Base-by-base conservation (phyloP, 2,329 filamentous ascomycete species). In the Metarhizium album region DNA sequence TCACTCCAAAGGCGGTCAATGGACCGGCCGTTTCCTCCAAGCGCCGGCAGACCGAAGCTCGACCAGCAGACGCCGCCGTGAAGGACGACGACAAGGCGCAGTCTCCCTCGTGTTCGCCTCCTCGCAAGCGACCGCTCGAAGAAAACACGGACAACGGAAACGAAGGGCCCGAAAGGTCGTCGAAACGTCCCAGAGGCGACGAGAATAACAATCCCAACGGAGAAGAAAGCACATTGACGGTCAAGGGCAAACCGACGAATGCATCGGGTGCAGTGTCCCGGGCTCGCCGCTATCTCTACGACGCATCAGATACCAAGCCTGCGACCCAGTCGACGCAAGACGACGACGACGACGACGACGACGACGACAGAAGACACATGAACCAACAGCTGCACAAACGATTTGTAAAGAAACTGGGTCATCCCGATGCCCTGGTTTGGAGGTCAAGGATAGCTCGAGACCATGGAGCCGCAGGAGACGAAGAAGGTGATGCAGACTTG, bases 351-450 rank as follows among this genome's bases (percentile, higher is more conserved):
- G 33, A 80, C 14, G 73, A 35, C 3, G 33, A 29, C 7, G 27
- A 75, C 6, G 78, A 78, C 3, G 72, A 72, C 2, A 76, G 62
- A 23, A 70, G 70, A 57, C 78, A 72, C 55, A 73, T 74, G 52
- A 90, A 85, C 61, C 80, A 86, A 52, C 82, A 81, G 46, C 70
- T 96, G 23, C 93, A 96, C 63, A 75, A 79, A 54, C 86, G 83
- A 59, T 98, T 97, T 61, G 85, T 97, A 31, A 87, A 87, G 73
- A 95, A 91, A 65, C 79, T 98, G 2, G 90, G 91, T 1, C 82
- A 86, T 42, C 84, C 90, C 1, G 90, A 95, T 62, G 91, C 88
- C 62, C 74, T 95, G 57, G 75, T 86, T 49, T 81, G 80, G 60
- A 74, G 83, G 53, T 74, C 78, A 14, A 79, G 82, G 57, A 70